phyloP scores from a whole-genome alignment of 208 protist genomes.

The Trypanosoma grayi region DNA sequence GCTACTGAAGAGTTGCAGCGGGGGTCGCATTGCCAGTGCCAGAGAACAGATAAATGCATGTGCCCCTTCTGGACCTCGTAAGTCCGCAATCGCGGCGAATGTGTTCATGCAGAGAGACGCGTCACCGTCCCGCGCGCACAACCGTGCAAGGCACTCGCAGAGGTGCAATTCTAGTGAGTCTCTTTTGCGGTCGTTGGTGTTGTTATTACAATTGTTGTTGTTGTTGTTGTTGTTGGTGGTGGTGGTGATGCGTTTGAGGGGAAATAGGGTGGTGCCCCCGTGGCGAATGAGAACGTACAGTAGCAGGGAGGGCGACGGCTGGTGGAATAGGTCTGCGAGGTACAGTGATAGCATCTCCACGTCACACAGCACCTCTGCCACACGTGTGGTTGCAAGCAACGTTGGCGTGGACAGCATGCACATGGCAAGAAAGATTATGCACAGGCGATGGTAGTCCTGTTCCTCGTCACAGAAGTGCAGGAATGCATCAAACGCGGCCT shows the following conservation, averaged over 20 bases:
- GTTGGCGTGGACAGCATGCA: constrained; percentile 65
- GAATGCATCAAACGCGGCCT: constrained; percentile 57
- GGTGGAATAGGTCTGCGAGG: constrained; percentile 3
- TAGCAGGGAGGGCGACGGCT: constrained; percentile 16
- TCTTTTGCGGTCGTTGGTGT: not conserved
- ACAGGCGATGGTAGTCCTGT: constrained; percentile 45
- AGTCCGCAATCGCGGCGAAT: constrained; percentile 16
- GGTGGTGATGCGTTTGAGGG: not conserved
- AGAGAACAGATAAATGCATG: constrained; percentile 20
- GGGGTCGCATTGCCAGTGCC: not conserved
- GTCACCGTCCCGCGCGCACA: constrained; percentile 22
- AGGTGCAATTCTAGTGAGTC: constrained; percentile 15
- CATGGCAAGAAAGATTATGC: constrained; percentile 68
- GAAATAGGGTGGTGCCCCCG: constrained; percentile 8
- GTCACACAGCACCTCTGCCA: constrained; percentile 46
- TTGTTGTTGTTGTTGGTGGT: not conserved
- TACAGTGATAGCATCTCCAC: constrained; percentile 18
- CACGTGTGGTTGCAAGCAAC: constrained; percentile 39
- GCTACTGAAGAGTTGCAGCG: not conserved
- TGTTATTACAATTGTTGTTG: not conserved
- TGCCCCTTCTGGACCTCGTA: constrained; percentile 5
- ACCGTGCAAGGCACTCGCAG: constrained; percentile 16
- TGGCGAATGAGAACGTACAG: constrained; percentile 20
- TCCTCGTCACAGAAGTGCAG: constrained; percentile 49
- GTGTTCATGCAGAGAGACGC: constrained; percentile 19